A percentile compares a stretch with the other conserved stretches of the same genome.
Conservation (phyloP, 805 yeast species). For the Scheffersomyces stipitis region DNA sequence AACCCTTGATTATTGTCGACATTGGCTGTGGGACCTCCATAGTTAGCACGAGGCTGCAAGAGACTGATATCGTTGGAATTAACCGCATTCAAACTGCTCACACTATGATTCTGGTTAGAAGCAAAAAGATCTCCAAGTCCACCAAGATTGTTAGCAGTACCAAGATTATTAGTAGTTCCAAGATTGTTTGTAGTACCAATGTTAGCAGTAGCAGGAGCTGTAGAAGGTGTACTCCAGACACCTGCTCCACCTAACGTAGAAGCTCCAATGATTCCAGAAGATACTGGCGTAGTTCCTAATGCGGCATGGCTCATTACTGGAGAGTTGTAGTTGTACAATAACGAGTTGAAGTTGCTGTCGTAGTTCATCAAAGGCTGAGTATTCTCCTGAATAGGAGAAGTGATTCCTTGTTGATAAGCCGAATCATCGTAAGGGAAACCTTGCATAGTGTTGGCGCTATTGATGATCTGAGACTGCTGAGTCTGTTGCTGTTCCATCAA, state of each 20-base stretch:
- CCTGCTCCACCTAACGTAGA: not conserved
- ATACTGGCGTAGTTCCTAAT: not conserved
- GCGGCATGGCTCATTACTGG: constrained; percentile 3
- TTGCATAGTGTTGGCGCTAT: too few species aligned
- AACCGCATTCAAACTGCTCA: constrained; percentile 8
- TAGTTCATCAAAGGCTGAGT: constrained; percentile 3
- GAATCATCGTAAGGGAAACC: constrained; percentile 22
- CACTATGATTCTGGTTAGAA: constrained; percentile 9
- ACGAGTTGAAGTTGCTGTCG: constrained; percentile 11
- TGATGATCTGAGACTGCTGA: constrained; percentile 1
- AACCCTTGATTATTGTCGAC: constrained; percentile 4
- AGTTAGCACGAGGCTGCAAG: not conserved
- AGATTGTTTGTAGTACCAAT: not conserved
- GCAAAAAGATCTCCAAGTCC: constrained; percentile 9
- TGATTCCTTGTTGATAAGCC: constrained; percentile 10
- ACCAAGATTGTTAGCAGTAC: not conserved
- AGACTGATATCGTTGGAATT: not conserved
- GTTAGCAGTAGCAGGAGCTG: not conserved
- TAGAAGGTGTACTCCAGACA: not conserved
- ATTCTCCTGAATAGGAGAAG: constrained; percentile 8
- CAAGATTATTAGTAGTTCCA: not conserved
- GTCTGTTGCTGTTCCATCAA: not conserved
- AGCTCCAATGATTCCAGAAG: not conserved
- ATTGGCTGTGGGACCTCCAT: constrained; percentile 1
- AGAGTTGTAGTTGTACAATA: constrained; percentile 8